Evolutionary conservation across 345 rosid genomes (phyloP).

Genomic region (Salix exigua): DNA sequence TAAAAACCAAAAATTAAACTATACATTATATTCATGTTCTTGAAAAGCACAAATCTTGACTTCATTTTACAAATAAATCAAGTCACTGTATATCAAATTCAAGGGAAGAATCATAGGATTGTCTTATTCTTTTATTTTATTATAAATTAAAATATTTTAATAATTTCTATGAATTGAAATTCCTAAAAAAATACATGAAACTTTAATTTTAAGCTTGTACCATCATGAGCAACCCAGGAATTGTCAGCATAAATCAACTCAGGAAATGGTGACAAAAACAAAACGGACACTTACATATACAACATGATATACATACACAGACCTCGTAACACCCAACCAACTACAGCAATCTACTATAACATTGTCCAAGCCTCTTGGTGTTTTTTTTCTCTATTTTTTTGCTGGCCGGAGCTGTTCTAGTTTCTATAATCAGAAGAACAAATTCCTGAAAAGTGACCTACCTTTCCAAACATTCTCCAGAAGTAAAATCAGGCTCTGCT

Average conservation of each 20-base stretch:
- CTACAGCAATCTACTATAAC: neutral
- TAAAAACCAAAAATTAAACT: too few species aligned
- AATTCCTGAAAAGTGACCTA: neutral
- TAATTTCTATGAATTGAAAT: too few species aligned
- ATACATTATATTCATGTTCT: too few species aligned
- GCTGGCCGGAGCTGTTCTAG: neutral
- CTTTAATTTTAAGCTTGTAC: too few species aligned
- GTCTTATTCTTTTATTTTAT: too few species aligned
- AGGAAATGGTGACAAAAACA: neutral
- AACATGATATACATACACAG: neutral
- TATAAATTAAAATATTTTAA: too few species aligned
- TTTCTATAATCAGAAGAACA: neutral
- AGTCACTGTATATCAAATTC: too few species aligned
- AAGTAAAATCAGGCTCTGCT: constrained; percentile 81
- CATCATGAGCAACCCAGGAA: neutral
- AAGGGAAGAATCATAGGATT: too few species aligned
- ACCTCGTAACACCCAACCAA: neutral
- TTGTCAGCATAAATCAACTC: neutral
- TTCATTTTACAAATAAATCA: too few species aligned
- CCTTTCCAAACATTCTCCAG: constrained; percentile 37
- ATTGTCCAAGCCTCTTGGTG: neutral
- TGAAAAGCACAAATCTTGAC: too few species aligned
- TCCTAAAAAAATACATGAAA: too few species aligned
- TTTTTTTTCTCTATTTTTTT: neutral
- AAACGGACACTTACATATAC: neutral